Percentiles rank a stretch among this genome's conserved stretches.
Evolutionary conservation across 805 yeast species (phyloP).

Genomic region (Metschnikowia chrysomelidarum): DNA sequence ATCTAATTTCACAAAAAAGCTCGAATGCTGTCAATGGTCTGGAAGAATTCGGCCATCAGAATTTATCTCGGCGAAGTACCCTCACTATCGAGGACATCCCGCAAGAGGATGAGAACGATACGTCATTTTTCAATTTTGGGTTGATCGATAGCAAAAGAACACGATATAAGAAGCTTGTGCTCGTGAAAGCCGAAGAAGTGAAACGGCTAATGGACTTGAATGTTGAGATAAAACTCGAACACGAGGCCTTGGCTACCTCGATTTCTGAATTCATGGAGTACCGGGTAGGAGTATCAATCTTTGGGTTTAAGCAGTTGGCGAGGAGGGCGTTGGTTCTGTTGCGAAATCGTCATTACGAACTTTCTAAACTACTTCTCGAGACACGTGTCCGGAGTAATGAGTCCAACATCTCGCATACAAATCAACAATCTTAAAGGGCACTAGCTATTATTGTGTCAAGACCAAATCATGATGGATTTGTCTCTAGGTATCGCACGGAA

Average conservation of each 20-base stretch:
- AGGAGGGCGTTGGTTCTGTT: constrained; percentile 11
- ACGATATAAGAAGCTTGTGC: constrained; percentile 44
- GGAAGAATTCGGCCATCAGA: neutral
- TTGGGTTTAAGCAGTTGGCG: constrained; percentile 34
- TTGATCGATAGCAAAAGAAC: constrained; percentile 54
- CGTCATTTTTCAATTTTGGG: constrained; percentile 34
- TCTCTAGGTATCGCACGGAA: too few relatives aligned
- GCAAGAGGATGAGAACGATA: constrained; percentile 10
- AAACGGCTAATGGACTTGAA: constrained; percentile 43
- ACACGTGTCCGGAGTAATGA: too few relatives aligned
- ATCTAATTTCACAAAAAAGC: constrained; percentile 10
- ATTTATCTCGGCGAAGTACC: constrained; percentile 7
- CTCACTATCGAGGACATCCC: constrained; percentile 10
- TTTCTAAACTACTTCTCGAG: constrained; percentile 5
- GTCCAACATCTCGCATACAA: too few relatives aligned
- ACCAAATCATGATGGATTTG: too few relatives aligned
- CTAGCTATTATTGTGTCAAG: too few relatives aligned
- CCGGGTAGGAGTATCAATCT: constrained; percentile 41
- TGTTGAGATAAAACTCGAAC: constrained; percentile 47
- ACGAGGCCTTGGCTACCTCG: constrained; percentile 63
- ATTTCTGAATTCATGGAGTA: constrained; percentile 56
- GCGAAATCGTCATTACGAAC: constrained; percentile 15
- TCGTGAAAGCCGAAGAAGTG: constrained; percentile 40
- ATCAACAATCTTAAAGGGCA: too few relatives aligned
- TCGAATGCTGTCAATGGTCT: too few relatives aligned